Evolutionary conservation across 2,329 filamentous ascomycete genomes (phyloP).

Genomic region (Venturia asperata): DNA sequence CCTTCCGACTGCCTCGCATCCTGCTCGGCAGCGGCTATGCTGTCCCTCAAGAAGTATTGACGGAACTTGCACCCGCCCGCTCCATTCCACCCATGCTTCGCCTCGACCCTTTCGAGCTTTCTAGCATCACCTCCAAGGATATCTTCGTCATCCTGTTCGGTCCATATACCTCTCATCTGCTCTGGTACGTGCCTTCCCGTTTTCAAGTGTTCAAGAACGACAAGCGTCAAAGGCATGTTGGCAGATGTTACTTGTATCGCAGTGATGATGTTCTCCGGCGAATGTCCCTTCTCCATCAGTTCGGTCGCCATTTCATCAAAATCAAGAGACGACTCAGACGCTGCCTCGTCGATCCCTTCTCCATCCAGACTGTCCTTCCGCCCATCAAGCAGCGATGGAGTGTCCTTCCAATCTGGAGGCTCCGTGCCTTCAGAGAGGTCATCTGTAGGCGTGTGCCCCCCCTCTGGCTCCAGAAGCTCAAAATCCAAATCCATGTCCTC

Average conservation of each 20-base stretch:
- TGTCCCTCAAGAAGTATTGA: conserved; percentile 8
- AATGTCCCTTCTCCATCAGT: conserved; percentile 25
- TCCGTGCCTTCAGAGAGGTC: neutral
- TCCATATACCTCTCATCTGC: conserved; percentile 42
- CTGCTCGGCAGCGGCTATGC: neutral
- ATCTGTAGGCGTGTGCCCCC: neutral
- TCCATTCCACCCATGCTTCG: conserved; percentile 39
- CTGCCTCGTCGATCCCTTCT: conserved; percentile 1
- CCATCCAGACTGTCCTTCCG: neutral
- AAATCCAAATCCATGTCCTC: neutral
- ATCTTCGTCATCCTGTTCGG: conserved; percentile 37
- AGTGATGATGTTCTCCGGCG: conserved; percentile 32
- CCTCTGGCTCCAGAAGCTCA: conserved; percentile 9
- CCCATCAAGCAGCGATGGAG: neutral
- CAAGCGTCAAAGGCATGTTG: conserved; percentile 34
- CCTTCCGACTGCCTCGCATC: neutral
- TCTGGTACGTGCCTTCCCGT: conserved; percentile 33
- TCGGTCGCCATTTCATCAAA: neutral
- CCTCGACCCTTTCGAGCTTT: conserved; percentile 30
- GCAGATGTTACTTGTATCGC: conserved; percentile 21
- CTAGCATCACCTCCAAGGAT: conserved; percentile 31
- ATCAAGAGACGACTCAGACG: neutral
- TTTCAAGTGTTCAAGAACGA: conserved; percentile 30
- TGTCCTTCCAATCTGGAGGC: neutral
- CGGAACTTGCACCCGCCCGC: conserved; percentile 9